Evolutionary conservation across 2,329 filamentous ascomycete species (phyloP), one percentile per base, ranked within the genome.

Genomic region (Ambrosiella beaveri): DNA sequence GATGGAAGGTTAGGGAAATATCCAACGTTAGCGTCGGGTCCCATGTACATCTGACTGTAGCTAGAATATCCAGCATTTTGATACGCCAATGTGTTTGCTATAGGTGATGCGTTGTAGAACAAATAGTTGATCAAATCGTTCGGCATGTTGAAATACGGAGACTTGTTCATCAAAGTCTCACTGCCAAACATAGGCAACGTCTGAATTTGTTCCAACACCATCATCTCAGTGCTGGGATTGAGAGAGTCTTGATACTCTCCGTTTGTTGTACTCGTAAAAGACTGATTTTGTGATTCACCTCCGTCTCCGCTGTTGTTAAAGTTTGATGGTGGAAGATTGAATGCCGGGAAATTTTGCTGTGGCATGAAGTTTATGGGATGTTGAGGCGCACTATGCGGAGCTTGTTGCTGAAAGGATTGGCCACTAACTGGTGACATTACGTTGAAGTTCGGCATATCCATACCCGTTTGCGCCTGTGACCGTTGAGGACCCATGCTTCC

Each of bases 121-220:
- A 94, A 70, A 75, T 86, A 95, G 4, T 85, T 83, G 63, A 90
- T 84, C 65, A 93, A 93, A 65, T 95, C 88, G 66, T 94, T 88
- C 0, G 87, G 85, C 73, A 94, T 86, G 7, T 85, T 84, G 3
- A 78, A 76, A 66, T 91, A 91, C 0, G 91, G 89, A 2, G 89
- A 95, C 59, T 91, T 86, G 64, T 86, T 90, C 45, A 80, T 65
- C 61, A 88, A 83, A 15, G 81, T 84, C 64, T 95, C 88, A 35
- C 79, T 83, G 13, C 88, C 88, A 69, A 96, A 96, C 35, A 96
- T 84, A 0, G 91, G 88, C 64, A 94, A 86, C 3, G 86, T 82
- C 59, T 77, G 70, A 76, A 84, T 82, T 61, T 82, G 78, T 63
- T 82, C 79, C 15, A 83, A 65, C 57, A 80, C 69, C 70, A 81